Base-by-base conservation (phyloP, 768 basidiomycete species). In the Ramaria sp. region DNA sequence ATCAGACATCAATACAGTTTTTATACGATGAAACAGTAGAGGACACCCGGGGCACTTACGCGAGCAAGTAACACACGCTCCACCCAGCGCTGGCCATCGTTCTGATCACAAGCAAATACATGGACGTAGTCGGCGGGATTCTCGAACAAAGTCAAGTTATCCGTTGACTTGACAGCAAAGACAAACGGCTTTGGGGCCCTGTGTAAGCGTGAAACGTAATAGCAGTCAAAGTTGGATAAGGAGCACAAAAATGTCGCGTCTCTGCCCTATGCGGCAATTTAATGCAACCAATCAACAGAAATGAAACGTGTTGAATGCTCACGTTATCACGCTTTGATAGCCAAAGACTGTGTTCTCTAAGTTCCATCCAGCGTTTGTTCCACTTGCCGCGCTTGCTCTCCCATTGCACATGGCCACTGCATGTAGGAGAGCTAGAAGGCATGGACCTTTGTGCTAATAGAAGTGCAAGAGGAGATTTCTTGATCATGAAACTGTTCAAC, bases 331-430 rank as follows among this genome's bases (percentile, higher is more conserved):
- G 84, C 69, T 97, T 98, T 28, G 89, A 85, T 36, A 95, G 65
- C 77, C 83, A 95, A 52, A 98, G 64, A 57, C 80, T 78, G 59
- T 94, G 89, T 62, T 94, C 91, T 47, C 88, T 77, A 24, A 96
- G 77, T 61, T 84, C 81, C 64, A 99, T 73, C 81, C 84, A 94
- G 32, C 91, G 79, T 69, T 97, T 97, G 54, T 74, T 84, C 96
- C 95, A 99, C 68, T 96, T 96, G 34, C 92, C 92, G 56, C 85
- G 80, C 70, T 95, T 97, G 43, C 73, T 74, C 71, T 95, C 90
- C 78, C 83, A 88, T 65, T 97, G 88, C 24, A 97, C 81, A 62
- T 82, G 92, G 5, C 85, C 76, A 38, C 75, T 70, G 58, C 70
- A 62, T 3, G 60, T 65, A 48, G 75, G 73, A 22, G 72, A 70